These are phyloP conservation scores for Apiospora pterosperma DNA, from an alignment of 2,329 filamentous ascomycete genomes.

Conservation along the genomic window DNA sequence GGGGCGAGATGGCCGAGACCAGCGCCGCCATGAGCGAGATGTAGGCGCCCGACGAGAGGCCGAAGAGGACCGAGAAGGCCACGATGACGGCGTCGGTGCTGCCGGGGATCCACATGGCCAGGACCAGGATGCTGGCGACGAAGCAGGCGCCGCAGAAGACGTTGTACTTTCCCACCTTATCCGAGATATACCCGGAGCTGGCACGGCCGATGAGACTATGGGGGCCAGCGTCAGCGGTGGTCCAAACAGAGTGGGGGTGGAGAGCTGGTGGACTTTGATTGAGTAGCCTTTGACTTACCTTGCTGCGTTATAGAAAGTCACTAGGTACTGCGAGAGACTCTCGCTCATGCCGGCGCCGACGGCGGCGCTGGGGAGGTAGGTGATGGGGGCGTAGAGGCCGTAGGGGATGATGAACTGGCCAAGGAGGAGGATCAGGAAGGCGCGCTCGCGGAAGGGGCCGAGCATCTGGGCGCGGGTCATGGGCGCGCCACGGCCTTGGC, in stretches of 20 bases:
- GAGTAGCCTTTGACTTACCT: constrained; percentile 4
- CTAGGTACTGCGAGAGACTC: constrained; percentile 8
- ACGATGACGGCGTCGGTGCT: constrained; percentile 12
- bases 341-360: constrained; percentile 4
- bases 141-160: constrained; percentile 35
- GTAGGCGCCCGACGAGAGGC: constrained; percentile 21
- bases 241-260: too few species aligned
- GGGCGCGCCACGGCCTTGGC: background rate
- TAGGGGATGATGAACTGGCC: constrained; percentile 8
- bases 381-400: constrained; percentile 11
- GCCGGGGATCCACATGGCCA: constrained; percentile 28
- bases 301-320: constrained; percentile 11
- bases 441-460: constrained; percentile 6
- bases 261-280: too few species aligned
- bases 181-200: constrained; percentile 10
- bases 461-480: background rate
- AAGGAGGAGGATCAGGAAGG: background rate
- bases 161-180: constrained; percentile 13
- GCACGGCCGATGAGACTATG: constrained; percentile 7
- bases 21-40: constrained; percentile 18
- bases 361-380: constrained; percentile 7
- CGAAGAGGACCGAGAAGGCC: constrained; percentile 19
- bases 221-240: too few species aligned
- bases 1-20: constrained; percentile 43
- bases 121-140: constrained; percentile 24